These are phyloP conservation scores for Trichoderma sp. DNA, from an alignment of 2,329 filamentous ascomycete species.

Conservation along the genomic window DNA sequence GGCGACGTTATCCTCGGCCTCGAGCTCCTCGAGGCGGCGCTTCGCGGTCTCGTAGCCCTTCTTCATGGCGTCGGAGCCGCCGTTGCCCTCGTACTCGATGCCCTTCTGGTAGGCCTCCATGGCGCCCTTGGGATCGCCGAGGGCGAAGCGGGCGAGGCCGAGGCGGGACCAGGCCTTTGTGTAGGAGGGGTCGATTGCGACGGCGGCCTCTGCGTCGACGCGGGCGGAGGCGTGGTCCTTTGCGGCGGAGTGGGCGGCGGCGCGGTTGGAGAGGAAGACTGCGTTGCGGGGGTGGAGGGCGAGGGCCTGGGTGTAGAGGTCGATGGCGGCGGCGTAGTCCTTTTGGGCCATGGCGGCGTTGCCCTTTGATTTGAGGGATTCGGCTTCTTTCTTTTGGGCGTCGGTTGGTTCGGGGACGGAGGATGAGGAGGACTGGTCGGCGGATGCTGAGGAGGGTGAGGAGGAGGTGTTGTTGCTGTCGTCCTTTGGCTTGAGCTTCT, in stretches of 20 bases:
- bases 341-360: constrained; percentile 95
- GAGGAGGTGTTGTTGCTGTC: constrained; percentile 40
- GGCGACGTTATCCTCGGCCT: constrained; percentile 44
- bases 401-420: constrained; percentile 44
- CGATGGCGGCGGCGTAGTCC: constrained; percentile 81
- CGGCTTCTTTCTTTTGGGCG: constrained; percentile 76
- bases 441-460: constrained; percentile 43
- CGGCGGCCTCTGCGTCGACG: constrained; percentile 87
- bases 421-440: constrained; percentile 35
- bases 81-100: constrained; percentile 91
- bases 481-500: constrained; percentile 74
- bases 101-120: constrained; percentile 95
- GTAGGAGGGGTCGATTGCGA: constrained; percentile 85
- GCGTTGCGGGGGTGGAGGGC: constrained; percentile 80
- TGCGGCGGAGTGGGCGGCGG: constrained; percentile 85
- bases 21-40: constrained; percentile 80
- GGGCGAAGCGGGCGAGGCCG: constrained; percentile 85
- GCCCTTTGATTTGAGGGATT: constrained; percentile 84
- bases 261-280: constrained; percentile 97
- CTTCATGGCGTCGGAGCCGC: constrained; percentile 95
- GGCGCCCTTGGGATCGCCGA: constrained; percentile 85
- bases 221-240: constrained; percentile 82
- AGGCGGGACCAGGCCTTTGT: constrained; percentile 97
- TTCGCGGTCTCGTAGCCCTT: constrained; percentile 94
- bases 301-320: constrained; percentile 85